Conservation (phyloP, 345 rosid species). For the Ceriops zippeliana region DNA sequence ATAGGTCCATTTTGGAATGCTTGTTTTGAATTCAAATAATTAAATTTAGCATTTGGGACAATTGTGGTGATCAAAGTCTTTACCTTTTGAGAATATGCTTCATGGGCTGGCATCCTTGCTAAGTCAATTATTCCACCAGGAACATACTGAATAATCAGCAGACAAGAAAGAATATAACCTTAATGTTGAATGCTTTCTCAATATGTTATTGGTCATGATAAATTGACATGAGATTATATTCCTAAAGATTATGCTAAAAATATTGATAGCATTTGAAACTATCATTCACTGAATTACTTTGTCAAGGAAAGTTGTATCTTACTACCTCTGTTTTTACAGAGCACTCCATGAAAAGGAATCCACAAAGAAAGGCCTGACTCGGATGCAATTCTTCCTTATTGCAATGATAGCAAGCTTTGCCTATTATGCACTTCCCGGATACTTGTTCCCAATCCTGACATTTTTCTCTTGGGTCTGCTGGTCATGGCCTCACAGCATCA, state of each 20-base stretch:
- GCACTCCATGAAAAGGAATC: conserved; percentile 41
- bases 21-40: background rate
- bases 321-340: conserved; percentile 18
- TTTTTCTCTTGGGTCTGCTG: conserved; percentile 44
- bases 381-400: conserved; percentile 40
- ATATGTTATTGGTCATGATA: background rate
- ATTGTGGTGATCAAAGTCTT: background rate
- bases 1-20: background rate
- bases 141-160: conserved; percentile 2
- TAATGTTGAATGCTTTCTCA: background rate
- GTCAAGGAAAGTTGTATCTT: no score
- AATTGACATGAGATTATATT: background rate
- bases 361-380: conserved; percentile 17
- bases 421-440: conserved; percentile 38
- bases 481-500: conserved; percentile 37
- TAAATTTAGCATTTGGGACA: background rate
- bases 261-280: no score
- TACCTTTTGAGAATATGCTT: background rate
- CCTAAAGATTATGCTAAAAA: background rate
- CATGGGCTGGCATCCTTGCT: background rate
- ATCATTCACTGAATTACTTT: no score
- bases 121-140: background rate
- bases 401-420: conserved; percentile 39
- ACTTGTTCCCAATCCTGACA: conserved; percentile 34
- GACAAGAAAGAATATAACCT: background rate